Evolutionary conservation across 768 basidiomycete genomes (phyloP).

Genomic region (Kwoniella sp.): DNA sequence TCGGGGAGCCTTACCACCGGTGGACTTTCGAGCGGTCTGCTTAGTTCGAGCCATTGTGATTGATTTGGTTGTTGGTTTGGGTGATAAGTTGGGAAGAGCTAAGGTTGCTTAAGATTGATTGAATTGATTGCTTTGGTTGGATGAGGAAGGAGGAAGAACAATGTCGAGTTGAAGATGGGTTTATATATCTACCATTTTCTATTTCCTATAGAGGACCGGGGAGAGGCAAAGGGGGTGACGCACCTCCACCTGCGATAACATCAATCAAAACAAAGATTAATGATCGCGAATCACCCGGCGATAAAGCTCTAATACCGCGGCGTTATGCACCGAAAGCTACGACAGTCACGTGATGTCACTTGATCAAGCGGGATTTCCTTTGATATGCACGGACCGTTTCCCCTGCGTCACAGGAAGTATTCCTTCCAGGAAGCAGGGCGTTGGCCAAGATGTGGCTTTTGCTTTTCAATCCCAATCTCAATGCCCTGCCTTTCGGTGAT

Average conservation of each 20-base stretch:
- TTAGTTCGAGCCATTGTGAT: slow-evolving; percentile 25
- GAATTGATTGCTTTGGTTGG: slow-evolving; percentile 21
- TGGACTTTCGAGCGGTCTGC: slow-evolving; percentile 99
- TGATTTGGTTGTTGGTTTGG: slow-evolving; percentile 62
- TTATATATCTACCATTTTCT: slow-evolving; percentile 39
- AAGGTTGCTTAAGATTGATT: slow-evolving; percentile 17
- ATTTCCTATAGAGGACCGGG: background rate
- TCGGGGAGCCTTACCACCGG: slow-evolving; percentile 70
- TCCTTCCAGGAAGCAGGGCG: too few species aligned
- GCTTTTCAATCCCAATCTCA: too few species aligned
- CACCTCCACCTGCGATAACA: slow-evolving; percentile 24
- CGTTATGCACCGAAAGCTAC: background rate
- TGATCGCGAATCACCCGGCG: slow-evolving; percentile 10
- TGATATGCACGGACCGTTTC: too few species aligned
- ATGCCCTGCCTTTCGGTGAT: too few species aligned
- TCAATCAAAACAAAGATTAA: slow-evolving; percentile 4
- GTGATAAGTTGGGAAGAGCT: slow-evolving; percentile 36
- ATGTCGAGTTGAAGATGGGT: slow-evolving; percentile 12
- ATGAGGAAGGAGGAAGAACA: slow-evolving; percentile 29
- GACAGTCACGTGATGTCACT: slow-evolving; percentile 27
- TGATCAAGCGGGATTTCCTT: background rate
- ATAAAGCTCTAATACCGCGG: slow-evolving; percentile 20
- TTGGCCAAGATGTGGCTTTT: too few species aligned
- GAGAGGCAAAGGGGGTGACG: background rate
- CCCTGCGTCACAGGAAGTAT: too few species aligned